Evolutionary conservation across 495 filamentous ascomycete genomes (phyloP), one percentile per base, ranked within the genome.

Genomic region (Podospora pseudocomata): DNA sequence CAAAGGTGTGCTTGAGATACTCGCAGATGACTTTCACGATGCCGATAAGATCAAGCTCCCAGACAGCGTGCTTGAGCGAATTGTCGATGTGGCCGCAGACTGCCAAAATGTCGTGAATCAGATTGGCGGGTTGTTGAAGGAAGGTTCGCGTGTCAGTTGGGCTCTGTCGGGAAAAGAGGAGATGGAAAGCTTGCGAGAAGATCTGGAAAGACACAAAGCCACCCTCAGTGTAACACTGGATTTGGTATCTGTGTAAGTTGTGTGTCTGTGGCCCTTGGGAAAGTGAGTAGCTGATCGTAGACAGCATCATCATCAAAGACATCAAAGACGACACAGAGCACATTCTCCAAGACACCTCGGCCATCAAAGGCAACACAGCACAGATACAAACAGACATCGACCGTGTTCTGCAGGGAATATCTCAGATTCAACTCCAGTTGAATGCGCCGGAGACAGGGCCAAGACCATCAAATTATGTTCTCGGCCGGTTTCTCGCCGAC

Each of bases 181-280:
- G 6, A 62, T 62, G 16, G 19, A 62, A 32, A 39, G 30, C 5
- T 20, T 62, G 60, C 20, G 1, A 30, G 60, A 27, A 18, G 60
- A 62, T 16, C 27, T 62, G 26, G 60, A 62, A n/a, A n/a, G 19
- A 15, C 20, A 62, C 60, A 62, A 62, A n/a, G 19, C 60, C 5
- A 32, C 60, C 0, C 30, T 62, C 19, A 62, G 60, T 32, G 16
- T 62, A 5, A 62, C 60, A 6, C 32, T 62, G 23, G 60, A 62
- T 16, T 62, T 62, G 23, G 60, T 62, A 9, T 62, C 27, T 2
- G 30, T 62, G 60, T 62, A 32, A 30, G 60, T 62, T 3, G 0
- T 16, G 30, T 27, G 7, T 59, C 13, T 13, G 6, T 2, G 5
- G 20, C 60, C 23, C 26, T 7, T 62, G 4, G 7, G 4, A 18